Evolutionary conservation across 2,329 filamentous ascomycete genomes (phyloP).

Genomic region (Pseudogymnoascus sp.): DNA sequence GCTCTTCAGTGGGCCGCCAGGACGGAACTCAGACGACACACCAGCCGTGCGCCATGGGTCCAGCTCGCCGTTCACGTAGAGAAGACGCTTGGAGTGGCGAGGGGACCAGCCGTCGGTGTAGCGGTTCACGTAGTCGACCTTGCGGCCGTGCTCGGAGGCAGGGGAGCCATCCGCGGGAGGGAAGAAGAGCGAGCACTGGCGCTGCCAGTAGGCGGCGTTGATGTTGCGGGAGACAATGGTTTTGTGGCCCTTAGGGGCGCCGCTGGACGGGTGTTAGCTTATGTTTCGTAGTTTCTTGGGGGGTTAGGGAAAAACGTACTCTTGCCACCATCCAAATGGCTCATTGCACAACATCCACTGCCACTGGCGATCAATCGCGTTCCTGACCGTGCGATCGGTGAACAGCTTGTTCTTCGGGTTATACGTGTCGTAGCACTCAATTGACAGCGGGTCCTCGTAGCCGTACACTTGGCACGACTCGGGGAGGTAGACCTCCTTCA

Average conservation of each 20-base stretch:
- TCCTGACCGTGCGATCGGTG: conserved; percentile 40
- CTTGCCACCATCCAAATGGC: conserved; percentile 51
- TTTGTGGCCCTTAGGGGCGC: conserved; percentile 37
- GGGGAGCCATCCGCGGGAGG: conserved; percentile 34
- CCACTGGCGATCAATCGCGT: conserved; percentile 46
- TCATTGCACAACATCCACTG: conserved; percentile 56
- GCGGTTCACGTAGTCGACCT: conserved; percentile 38
- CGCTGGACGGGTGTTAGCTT: conserved; percentile 20
- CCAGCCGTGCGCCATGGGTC: conserved; percentile 52
- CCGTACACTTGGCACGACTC: conserved; percentile 39
- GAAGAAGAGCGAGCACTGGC: conserved; percentile 49
- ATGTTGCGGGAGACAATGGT: conserved; percentile 46
- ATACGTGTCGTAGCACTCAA: conserved; percentile 46
- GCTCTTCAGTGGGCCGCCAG: conserved; percentile 44
- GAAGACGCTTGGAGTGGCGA: conserved; percentile 43
- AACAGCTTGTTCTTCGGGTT: conserved; percentile 41
- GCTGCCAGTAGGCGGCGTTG: conserved; percentile 43
- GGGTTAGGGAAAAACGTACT: conserved; percentile 27
- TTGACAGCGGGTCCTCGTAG: conserved; percentile 37
- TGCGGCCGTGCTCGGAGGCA: conserved; percentile 40
- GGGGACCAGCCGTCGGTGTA: conserved; percentile 49
- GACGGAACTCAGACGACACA: conserved; percentile 44
- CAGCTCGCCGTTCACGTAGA: conserved; percentile 50
- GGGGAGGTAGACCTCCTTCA: conserved; percentile 39
- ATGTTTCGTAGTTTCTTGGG: neutral